Base-by-base conservation (phyloP, 108 stramenopile genomes). In the Schizochytrium sp. region DNA sequence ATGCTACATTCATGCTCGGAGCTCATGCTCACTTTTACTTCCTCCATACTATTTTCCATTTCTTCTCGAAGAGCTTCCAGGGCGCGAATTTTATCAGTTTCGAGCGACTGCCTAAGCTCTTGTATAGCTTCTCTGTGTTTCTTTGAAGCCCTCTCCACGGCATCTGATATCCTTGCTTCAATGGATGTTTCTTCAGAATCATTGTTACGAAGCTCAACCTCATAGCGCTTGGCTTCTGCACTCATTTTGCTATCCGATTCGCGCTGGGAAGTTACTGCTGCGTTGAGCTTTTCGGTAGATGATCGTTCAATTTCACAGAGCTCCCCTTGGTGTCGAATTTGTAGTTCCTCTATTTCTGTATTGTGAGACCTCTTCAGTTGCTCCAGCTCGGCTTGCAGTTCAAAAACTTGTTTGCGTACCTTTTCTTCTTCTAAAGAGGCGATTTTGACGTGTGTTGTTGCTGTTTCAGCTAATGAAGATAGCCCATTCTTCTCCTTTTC, bases 191-290 rank as follows among this genome's bases (percentile, higher is more conserved):
- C 57, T 58, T 58, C 13, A 58, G 57, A 58, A 10, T 58, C 57
- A 0, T 44, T 44, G 12, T 69, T 38, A 44, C 64, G 64, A 0
- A 69, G 15, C 44, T 69, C 64, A 44, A 69, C 64, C 0, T 69
- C 64, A 44, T 69, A 44, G 42, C 64, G 64, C 64, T 69, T 69
- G 19, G 64, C 64, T 15, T 69, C 64, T 38, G 64, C 64, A 2
- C 44, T 44, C 64, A 8, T 69, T 38, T 69, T 69, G 64, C 42
- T 44, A 38, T 69, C 64, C 12, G 2, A 0, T 15, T 69, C 64
- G 64, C 64, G 64, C 10, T 44, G 64, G 12, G 28, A 12, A 44
- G 64, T 44, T 28, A 15, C 64, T 38, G 64, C 64, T 7, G 64
- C 64, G 42, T 69, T 44, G 2, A 69, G 7, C 64, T 5, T 69